Conservation (phyloP, 2,329 filamentous ascomycete species). For the Aspergillus felis region DNA sequence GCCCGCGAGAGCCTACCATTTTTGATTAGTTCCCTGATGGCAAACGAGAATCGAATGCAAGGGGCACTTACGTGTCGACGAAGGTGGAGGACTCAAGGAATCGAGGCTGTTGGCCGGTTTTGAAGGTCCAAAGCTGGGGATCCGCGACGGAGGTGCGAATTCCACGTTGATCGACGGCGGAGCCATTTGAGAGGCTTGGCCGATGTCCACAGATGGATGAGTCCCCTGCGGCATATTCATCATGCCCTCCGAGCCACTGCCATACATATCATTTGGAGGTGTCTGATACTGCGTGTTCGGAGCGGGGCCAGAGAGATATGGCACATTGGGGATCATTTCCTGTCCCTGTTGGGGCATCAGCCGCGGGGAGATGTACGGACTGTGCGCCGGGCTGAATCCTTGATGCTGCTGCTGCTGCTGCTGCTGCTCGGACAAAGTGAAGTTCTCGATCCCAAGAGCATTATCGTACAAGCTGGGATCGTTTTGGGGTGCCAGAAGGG, state of each 20-base stretch:
- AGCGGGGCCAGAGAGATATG: constrained; percentile 45
- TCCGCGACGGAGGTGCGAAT: constrained; percentile 71
- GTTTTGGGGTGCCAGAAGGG: constrained; percentile 68
- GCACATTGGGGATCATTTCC: constrained; percentile 49
- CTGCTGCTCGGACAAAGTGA: constrained; percentile 69
- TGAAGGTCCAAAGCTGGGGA: constrained; percentile 62
- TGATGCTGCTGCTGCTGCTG: constrained; percentile 29
- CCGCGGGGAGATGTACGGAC: constrained; percentile 66
- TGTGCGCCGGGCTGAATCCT: constrained; percentile 61
- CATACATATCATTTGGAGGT: constrained; percentile 50
- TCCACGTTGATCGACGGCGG: constrained; percentile 96
- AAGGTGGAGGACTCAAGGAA: constrained; percentile 82
- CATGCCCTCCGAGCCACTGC: constrained; percentile 44
- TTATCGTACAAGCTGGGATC: constrained; percentile 73
- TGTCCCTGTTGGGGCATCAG: constrained; percentile 68
- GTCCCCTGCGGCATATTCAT: constrained; percentile 42
- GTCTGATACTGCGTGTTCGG: constrained; percentile 48
- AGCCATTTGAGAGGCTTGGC: constrained; percentile 70
- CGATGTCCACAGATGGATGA: constrained; percentile 56
- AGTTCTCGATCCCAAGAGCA: constrained; percentile 71
- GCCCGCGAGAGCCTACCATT: constrained; percentile 49
- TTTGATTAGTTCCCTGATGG: constrained; percentile 4
- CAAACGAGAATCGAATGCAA: neutral
- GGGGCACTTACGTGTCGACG: constrained; percentile 50
- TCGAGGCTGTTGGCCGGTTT: constrained; percentile 67